Evolutionary conservation across 2,329 filamentous ascomycete genomes (phyloP).

Genomic region (Claviceps sp.): DNA sequence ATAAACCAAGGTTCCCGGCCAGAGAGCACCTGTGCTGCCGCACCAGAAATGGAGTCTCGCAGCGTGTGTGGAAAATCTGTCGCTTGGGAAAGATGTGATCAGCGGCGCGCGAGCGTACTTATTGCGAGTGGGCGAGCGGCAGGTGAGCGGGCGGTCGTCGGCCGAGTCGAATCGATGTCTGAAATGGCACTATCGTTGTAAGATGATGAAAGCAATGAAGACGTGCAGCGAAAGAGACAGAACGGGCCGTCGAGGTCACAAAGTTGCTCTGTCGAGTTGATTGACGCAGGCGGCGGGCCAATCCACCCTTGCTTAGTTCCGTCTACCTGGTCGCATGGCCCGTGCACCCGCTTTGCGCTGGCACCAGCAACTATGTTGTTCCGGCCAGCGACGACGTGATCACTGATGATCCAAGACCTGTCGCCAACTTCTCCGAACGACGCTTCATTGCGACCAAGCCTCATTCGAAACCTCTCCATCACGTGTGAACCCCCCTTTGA

Average conservation of each 20-base stretch:
- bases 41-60: neutral
- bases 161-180: neutral
- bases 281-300: neutral
- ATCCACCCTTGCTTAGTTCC: neutral
- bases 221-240: neutral
- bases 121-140: neutral
- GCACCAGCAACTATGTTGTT: conserved; percentile 11
- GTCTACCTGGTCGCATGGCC: neutral
- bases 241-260: neutral
- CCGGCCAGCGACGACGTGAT: conserved; percentile 7
- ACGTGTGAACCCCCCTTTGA: neutral
- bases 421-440: neutral
- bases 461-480: neutral
- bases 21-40: neutral
- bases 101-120: neutral
- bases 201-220: neutral
- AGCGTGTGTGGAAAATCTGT: neutral
- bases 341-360: neutral
- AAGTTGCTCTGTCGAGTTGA: conserved; percentile 1
- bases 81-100: neutral
- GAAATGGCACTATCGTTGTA: neutral
- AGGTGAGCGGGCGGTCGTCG: neutral
- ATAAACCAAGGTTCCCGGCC: neutral
- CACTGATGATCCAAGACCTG: no score
- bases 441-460: conserved; percentile 2